A percentile compares a stretch with the other conserved stretches of the same genome.
These are phyloP conservation scores for Chaetomium globosum DNA, from an alignment of 2,329 filamentous ascomycete genomes.

Conservation along the genomic window DNA sequence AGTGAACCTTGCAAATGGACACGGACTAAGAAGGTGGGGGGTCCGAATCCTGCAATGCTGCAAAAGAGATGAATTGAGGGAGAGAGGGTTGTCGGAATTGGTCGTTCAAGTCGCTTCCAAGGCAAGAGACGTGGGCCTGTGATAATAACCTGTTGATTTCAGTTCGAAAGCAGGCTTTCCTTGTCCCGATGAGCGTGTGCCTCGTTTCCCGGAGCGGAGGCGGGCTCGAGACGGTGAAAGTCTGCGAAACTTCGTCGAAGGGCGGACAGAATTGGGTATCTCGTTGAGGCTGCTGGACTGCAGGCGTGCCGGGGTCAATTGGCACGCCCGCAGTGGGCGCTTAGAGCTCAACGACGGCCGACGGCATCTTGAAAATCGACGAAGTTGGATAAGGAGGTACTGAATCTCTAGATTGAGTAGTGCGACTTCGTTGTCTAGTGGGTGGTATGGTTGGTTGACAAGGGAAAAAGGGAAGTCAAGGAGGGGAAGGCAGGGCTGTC, in stretches of 20 bases:
- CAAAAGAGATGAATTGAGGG: constrained; percentile 1
- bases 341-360: constrained; percentile 90
- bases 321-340: constrained; percentile 74
- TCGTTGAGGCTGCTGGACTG: constrained; percentile 87
- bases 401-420: constrained; percentile 46
- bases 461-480: constrained; percentile 40
- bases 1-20: constrained; percentile 39
- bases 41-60: constrained; percentile 5
- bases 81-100: not conserved
- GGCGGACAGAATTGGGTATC: constrained; percentile 63
- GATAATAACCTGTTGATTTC: constrained; percentile 32
- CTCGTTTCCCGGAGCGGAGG: constrained; percentile 22
- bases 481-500: constrained; percentile 41
- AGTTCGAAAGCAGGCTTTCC: constrained; percentile 35
- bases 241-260: constrained; percentile 70
- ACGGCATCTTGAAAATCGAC: constrained; percentile 70
- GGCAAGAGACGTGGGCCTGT: constrained; percentile 29
- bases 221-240: constrained; percentile 50
- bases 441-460: constrained; percentile 43
- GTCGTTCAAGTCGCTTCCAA: constrained; percentile 22
- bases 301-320: constrained; percentile 59
- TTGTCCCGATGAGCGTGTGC: constrained; percentile 28
- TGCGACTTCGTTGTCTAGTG: constrained; percentile 69
- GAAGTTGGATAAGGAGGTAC: constrained; percentile 55
- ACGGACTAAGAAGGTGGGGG: not conserved